phyloP scores from a whole-genome alignment of 1,284 basidiomycete species.

The Cryptococcus sp. region DNA sequence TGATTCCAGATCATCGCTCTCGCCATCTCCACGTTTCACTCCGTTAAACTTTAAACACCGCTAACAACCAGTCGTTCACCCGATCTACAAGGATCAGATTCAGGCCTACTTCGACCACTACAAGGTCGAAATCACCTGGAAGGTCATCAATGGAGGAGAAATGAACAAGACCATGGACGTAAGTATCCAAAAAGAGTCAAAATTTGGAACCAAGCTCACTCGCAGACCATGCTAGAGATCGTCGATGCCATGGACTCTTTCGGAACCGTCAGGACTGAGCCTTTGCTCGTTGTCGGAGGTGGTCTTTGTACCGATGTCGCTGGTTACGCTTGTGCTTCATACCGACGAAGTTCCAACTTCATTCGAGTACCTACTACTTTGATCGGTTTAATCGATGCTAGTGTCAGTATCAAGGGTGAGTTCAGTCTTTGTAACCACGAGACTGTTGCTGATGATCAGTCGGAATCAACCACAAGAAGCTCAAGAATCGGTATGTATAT shows the following conservation, averaged over 20 bases:
- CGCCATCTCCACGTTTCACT: too few relatives aligned
- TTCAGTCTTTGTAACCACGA: too few relatives aligned
- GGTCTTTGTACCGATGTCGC: constrained; percentile 48
- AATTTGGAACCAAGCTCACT: background rate
- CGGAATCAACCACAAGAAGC: constrained; percentile 47
- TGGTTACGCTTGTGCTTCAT: constrained; percentile 50
- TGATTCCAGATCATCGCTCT: too few relatives aligned
- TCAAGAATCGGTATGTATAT: constrained; percentile 38
- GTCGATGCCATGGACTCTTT: constrained; percentile 51
- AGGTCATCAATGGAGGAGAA: constrained; percentile 51
- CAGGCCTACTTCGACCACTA: constrained; percentile 45
- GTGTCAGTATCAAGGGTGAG: constrained; percentile 48
- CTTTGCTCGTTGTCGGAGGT: constrained; percentile 50
- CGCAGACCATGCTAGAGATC: constrained; percentile 48
- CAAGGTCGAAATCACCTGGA: constrained; percentile 48
- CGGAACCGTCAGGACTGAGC: constrained; percentile 51
- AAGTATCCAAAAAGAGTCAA: too few relatives aligned
- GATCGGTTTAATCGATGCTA: constrained; percentile 51
- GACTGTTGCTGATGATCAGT: constrained; percentile 9
- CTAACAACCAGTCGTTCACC: constrained; percentile 24
- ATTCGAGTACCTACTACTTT: constrained; percentile 51
- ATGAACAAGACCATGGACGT: constrained; percentile 50
- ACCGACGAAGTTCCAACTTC: constrained; percentile 51
- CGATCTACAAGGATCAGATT: constrained; percentile 35
- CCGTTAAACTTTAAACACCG: background rate